Conservation (phyloP, 257 asterid species). For the Nicotiana noctiflora region DNA sequence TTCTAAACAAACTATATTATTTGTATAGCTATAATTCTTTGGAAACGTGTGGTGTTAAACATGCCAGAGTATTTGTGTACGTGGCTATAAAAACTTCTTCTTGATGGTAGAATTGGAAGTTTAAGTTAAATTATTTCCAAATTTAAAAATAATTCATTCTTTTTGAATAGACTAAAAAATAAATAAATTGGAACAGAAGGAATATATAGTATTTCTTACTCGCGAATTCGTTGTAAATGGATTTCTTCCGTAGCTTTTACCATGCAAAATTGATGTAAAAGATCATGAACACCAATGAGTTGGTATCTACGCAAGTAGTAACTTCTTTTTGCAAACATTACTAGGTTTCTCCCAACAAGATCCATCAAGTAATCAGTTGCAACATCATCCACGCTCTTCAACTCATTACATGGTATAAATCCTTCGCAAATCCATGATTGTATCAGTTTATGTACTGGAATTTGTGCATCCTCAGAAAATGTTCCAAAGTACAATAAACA, state of each 20-base stretch:
- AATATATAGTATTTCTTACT: no score
- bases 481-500: background rate
- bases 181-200: no score
- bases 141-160: no score
- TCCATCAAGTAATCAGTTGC: constrained; percentile 5
- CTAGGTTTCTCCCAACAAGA: background rate
- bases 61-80: no score
- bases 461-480: background rate
- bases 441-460: background rate
- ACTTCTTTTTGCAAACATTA: background rate
- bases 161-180: no score
- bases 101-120: no score
- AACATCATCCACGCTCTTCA: background rate
- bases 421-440: constrained; percentile 5
- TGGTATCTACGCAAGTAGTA: background rate
- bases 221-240: background rate
- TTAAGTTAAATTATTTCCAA: no score
- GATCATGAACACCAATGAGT: background rate
- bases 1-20: no score
- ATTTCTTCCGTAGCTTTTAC: background rate
- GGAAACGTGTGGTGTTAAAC: no score
- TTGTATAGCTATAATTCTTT: no score
- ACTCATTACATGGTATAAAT: background rate
- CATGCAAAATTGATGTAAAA: background rate
- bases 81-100: no score